A percentile compares a stretch with the other conserved stretches of the same genome.
phyloP scores from a whole-genome alignment of 108 stramenopile genomes.

The Cylindrotheca closterium region DNA sequence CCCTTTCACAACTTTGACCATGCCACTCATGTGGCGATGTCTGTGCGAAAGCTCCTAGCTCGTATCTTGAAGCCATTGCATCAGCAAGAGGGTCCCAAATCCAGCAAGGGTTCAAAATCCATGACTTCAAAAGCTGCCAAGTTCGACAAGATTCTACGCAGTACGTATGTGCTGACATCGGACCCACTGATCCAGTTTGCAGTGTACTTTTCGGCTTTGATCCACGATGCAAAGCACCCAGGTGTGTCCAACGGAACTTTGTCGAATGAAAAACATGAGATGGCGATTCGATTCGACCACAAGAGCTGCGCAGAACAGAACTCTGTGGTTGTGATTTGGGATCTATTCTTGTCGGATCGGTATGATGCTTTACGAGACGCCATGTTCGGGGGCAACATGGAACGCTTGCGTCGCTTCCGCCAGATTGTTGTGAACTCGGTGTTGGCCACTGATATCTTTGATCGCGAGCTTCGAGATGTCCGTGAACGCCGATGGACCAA shows the following conservation, averaged over 20 bases:
- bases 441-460: slow-evolving; percentile 48
- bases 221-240: slow-evolving; percentile 25
- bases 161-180: not conserved
- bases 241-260: slow-evolving; percentile 40
- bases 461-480: slow-evolving; percentile 19
- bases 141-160: slow-evolving; percentile 1
- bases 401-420: slow-evolving; percentile 30
- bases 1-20: slow-evolving; percentile 63
- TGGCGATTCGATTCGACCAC: slow-evolving; percentile 42
- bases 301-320: slow-evolving; percentile 42
- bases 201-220: slow-evolving; percentile 5
- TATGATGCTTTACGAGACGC: slow-evolving; percentile 31
- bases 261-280: slow-evolving; percentile 36
- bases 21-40: slow-evolving; percentile 33
- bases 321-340: slow-evolving; percentile 37
- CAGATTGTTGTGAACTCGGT: slow-evolving; percentile 45
- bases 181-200: slow-evolving; percentile 11
- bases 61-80: slow-evolving; percentile 8
- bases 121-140: no score
- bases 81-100: not conserved
- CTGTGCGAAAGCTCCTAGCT: slow-evolving; percentile 48
- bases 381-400: slow-evolving; percentile 25
- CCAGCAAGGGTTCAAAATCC: not conserved
- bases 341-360: slow-evolving; percentile 16
- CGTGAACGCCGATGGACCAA: slow-evolving; percentile 1